phyloP scores from a whole-genome alignment of 2,329 filamentous ascomycete species.

The Fonsecaea nubica region DNA sequence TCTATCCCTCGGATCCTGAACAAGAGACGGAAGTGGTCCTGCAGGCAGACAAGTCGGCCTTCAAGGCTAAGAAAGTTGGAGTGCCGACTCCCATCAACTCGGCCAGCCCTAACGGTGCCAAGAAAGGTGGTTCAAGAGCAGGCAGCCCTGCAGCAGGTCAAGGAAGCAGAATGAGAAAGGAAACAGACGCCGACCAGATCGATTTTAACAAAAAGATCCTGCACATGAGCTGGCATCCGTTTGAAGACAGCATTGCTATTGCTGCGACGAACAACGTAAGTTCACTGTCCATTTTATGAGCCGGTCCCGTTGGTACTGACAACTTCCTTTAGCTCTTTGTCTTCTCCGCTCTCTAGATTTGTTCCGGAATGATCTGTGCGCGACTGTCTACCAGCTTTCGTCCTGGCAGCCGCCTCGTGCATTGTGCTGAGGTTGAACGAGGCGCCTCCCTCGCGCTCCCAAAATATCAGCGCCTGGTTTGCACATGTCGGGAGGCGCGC shows the following conservation, averaged over 20 bases:
- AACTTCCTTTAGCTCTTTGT: conserved; percentile 68
- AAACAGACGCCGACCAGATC: conserved; percentile 98
- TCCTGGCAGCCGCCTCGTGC: conserved; percentile 12
- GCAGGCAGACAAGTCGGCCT: conserved; percentile 97
- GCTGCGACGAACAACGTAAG: conserved; percentile 99
- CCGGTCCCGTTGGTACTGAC: conserved; percentile 1
- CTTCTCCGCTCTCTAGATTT: conserved; percentile 72
- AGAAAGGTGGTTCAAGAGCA: conserved; percentile 87
- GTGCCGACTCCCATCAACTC: conserved; percentile 96
- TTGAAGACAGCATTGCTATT: conserved; percentile 99
- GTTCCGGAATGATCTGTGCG: conserved; percentile 9
- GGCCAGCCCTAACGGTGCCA: conserved; percentile 71
- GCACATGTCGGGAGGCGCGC: conserved; percentile 1
- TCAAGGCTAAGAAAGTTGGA: conserved; percentile 99
- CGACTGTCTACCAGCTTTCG: conserved; percentile 15
- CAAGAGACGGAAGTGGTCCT: conserved; percentile 97
- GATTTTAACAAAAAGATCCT: conserved; percentile 99
- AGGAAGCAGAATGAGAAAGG: conserved; percentile 95
- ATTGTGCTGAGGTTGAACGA: conserved; percentile 10
- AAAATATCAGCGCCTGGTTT: conserved; percentile 10
- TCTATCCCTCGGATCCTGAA: conserved; percentile 93
- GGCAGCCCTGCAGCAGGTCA: conserved; percentile 84
- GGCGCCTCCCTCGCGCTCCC: neutral
- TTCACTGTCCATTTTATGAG: conserved; percentile 37
- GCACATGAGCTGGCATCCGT: conserved; percentile 99